Percentiles rank a stretch among this genome's conserved stretches.
These are phyloP conservation scores for Chlamydomonas applanata DNA, from an alignment of 139 green algal genomes.

Conservation along the genomic window DNA sequence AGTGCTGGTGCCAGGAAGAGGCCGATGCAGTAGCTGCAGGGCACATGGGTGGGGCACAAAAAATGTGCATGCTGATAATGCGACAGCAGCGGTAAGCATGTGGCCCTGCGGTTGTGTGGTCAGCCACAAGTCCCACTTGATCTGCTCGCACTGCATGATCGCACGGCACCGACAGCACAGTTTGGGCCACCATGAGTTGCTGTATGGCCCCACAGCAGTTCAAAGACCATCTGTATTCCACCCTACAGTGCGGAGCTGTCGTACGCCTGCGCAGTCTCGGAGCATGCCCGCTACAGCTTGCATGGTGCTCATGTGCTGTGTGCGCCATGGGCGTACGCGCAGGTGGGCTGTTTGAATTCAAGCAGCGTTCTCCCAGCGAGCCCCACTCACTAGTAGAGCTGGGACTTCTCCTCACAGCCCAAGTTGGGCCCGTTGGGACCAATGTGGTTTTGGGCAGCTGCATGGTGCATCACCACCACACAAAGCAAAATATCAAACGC, in stretches of 20 bases:
- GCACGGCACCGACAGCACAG: too few species aligned
- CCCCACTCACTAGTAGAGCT: constrained; percentile 56
- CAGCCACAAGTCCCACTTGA: too few species aligned
- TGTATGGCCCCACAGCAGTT: neutral
- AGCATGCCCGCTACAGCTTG: neutral
- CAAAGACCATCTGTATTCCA: neutral
- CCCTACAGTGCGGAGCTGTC: neutral
- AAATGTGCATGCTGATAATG: too few species aligned
- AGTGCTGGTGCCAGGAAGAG: constrained; percentile 72
- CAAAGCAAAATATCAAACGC: too few species aligned
- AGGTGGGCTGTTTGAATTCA: neutral
- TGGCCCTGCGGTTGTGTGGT: too few species aligned
- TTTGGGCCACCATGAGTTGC: too few species aligned
- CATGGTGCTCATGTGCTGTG: neutral
- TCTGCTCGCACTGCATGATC: too few species aligned
- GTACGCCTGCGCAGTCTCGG: neutral
- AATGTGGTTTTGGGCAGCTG: too few species aligned
- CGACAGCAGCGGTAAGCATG: too few species aligned
- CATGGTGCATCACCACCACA: too few species aligned
- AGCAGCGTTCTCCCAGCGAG: neutral
- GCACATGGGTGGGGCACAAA: neutral
- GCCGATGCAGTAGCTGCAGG: constrained; percentile 47
- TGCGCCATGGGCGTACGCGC: neutral
- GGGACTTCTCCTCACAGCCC: constrained; percentile 8
- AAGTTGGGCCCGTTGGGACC: neutral